These are phyloP conservation scores for Penicillium brevicompactum DNA, from an alignment of 2,329 filamentous ascomycete genomes.

Conservation along the genomic window DNA sequence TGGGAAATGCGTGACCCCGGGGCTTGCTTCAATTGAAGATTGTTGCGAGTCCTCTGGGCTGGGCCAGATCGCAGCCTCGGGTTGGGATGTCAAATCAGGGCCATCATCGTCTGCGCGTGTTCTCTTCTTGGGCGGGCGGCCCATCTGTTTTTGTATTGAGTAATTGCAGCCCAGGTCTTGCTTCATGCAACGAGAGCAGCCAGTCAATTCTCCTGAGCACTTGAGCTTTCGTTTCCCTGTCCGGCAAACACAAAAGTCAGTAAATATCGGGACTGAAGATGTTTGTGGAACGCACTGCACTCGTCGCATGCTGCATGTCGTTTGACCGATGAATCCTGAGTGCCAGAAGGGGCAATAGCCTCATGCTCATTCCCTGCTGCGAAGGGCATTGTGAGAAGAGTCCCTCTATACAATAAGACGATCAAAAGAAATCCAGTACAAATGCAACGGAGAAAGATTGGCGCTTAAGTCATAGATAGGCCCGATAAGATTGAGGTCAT, in stretches of 20 bases:
- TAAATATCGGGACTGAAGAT: constrained; percentile 2
- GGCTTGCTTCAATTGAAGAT: constrained; percentile 14
- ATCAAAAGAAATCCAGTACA: not conserved
- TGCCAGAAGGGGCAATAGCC: not conserved
- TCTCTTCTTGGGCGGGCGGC: constrained; percentile 48
- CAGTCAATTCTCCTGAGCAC: constrained; percentile 49
- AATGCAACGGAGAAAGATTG: not conserved
- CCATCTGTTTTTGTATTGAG: constrained; percentile 53
- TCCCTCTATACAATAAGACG: not conserved
- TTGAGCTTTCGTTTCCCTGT: constrained; percentile 51
- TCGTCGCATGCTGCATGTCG: constrained; percentile 53
- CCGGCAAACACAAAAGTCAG: constrained; percentile 15
- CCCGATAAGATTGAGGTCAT: constrained; percentile 33
- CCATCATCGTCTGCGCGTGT: constrained; percentile 33
- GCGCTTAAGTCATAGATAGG: constrained; percentile 17
- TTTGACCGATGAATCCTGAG: constrained; percentile 30
- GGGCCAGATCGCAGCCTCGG: constrained; percentile 24
- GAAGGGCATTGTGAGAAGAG: constrained; percentile 13
- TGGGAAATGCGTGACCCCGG: constrained; percentile 16
- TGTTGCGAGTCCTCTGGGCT: constrained; percentile 24
- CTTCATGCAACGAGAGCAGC: constrained; percentile 46
- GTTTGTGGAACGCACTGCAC: constrained; percentile 43
- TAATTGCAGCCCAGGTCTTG: constrained; percentile 48
- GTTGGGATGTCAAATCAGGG: constrained; percentile 13
- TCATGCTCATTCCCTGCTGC: constrained; percentile 5